These are phyloP conservation scores for Erucastrum elatum DNA, from an alignment of 345 rosid genomes.

Conservation along the genomic window DNA sequence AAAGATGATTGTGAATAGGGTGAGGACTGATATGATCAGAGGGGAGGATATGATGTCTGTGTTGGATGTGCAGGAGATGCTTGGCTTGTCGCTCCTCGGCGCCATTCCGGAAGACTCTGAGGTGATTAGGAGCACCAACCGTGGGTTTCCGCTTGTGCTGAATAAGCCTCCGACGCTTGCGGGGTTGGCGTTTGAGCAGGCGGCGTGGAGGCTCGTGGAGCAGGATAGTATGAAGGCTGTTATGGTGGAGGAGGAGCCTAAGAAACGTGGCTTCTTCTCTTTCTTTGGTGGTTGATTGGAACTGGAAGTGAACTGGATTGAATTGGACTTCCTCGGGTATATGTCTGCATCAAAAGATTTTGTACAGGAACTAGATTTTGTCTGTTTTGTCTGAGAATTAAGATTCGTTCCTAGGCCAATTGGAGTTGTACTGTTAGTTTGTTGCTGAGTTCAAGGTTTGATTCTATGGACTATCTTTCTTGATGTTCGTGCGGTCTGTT, in stretches of 20 bases:
- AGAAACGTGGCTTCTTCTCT: slow-evolving; percentile 84
- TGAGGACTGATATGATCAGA: slow-evolving; percentile 92
- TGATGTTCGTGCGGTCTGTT: slow-evolving; percentile 16
- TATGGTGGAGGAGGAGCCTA: slow-evolving; percentile 92
- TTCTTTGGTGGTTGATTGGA: slow-evolving; percentile 65
- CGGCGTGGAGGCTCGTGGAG: slow-evolving; percentile 98
- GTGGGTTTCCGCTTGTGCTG: slow-evolving; percentile 88
- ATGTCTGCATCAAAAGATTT: slow-evolving; percentile 30
- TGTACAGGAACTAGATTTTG: slow-evolving; percentile 42
- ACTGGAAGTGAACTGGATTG: not conserved
- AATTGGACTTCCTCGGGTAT: slow-evolving; percentile 31
- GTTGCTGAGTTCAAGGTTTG: slow-evolving; percentile 37
- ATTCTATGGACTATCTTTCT: slow-evolving; percentile 27
- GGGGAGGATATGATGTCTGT: slow-evolving; percentile 99
- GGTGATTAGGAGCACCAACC: slow-evolving; percentile 83
- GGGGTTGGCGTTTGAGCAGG: slow-evolving; percentile 95
- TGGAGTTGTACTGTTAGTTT: slow-evolving; percentile 27
- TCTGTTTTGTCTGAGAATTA: slow-evolving; percentile 31
- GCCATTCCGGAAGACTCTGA: slow-evolving; percentile 92
- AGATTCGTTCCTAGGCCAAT: slow-evolving; percentile 25
- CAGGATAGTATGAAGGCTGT: slow-evolving; percentile 98
- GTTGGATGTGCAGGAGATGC: slow-evolving; percentile 90
- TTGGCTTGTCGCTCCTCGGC: slow-evolving; percentile 78
- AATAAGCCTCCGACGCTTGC: slow-evolving; percentile 93
- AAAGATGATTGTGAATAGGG: slow-evolving; percentile 92